Evolutionary conservation across 1,284 basidiomycete species (phyloP).

Genomic region (Phenoliferia sp.): DNA sequence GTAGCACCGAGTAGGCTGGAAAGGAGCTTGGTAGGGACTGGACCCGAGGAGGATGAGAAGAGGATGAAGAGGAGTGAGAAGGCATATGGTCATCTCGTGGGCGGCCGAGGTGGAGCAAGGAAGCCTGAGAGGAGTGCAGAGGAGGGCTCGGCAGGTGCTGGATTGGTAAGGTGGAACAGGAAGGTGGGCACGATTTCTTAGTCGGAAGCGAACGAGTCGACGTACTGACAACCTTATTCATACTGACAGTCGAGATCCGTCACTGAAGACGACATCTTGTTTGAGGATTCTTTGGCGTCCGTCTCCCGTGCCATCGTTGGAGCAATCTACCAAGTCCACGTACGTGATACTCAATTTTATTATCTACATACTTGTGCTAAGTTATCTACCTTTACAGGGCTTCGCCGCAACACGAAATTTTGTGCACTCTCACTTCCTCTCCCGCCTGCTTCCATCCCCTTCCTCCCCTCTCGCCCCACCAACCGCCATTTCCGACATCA

Average conservation of each 20-base stretch:
- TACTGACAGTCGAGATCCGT: conserved; percentile 10
- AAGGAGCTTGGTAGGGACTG: conserved; percentile 47
- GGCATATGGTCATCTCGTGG: conserved; percentile 33
- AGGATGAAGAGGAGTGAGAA: conserved; percentile 49
- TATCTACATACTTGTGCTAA: conserved; percentile 29
- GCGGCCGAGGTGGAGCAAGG: conserved; percentile 23
- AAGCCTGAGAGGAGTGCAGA: conserved; percentile 14
- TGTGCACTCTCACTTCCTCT: conserved; percentile 77
- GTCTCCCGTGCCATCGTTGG: conserved; percentile 51
- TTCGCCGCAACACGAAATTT: conserved; percentile 78
- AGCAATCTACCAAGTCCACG: conserved; percentile 51
- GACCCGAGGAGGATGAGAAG: conserved; percentile 42
- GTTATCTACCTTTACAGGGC: conserved; percentile 55
- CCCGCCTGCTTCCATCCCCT: conserved; percentile 48
- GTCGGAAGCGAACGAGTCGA: neutral
- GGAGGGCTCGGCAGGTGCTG: conserved; percentile 33
- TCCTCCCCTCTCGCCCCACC: conserved; percentile 11
- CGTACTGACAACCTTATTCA: neutral
- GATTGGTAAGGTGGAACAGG: conserved; percentile 43
- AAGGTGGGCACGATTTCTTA: conserved; percentile 18
- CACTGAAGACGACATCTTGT: conserved; percentile 29
- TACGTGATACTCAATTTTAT: conserved; percentile 35
- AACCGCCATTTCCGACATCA: conserved; percentile 61
- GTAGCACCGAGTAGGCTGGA: conserved; percentile 46
- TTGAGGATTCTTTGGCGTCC: conserved; percentile 43